A percentile compares a stretch with the other conserved stretches of the same genome.
phyloP scores from a whole-genome alignment of 2,329 filamentous ascomycete genomes.

The Huntiella savannae region DNA sequence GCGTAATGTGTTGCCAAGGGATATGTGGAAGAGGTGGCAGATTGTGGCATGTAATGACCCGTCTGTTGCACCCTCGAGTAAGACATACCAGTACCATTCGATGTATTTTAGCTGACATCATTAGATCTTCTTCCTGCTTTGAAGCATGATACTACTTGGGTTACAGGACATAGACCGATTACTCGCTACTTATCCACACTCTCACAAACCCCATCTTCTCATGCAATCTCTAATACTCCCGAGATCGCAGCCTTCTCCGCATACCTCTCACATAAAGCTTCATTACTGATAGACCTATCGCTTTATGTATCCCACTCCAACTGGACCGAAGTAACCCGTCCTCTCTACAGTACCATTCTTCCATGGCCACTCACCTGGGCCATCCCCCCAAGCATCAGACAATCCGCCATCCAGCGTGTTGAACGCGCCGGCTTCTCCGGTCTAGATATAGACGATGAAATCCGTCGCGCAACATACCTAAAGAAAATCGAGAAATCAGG shows the following conservation, averaged over 20 bases:
- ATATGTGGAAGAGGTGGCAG: constrained; percentile 30
- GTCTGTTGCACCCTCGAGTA: constrained; percentile 51
- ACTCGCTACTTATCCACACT: constrained; percentile 30
- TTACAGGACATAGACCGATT: constrained; percentile 42
- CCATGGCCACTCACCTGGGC: constrained; percentile 81
- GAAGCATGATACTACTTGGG: constrained; percentile 31
- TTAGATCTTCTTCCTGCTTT: constrained; percentile 37
- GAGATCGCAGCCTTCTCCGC: constrained; percentile 37
- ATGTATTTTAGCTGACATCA: constrained; percentile 10
- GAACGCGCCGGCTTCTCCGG: constrained; percentile 49
- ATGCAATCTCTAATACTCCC: constrained; percentile 18
- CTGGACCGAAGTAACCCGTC: constrained; percentile 58
- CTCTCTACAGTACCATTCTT: constrained; percentile 61
- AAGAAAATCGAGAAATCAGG: constrained; percentile 17
- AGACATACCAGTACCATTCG: constrained; percentile 14
- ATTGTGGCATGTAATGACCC: constrained; percentile 58
- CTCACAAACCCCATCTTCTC: constrained; percentile 23
- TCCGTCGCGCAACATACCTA: constrained; percentile 12
- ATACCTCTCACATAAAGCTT: constrained; percentile 57
- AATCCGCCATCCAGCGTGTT: constrained; percentile 50
- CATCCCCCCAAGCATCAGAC: constrained; percentile 53
- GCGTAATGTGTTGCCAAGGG: constrained; percentile 19
- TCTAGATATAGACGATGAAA: constrained; percentile 39
- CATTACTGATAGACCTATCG: constrained; percentile 63
- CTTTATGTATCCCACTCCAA: constrained; percentile 84